phyloP scores from a whole-genome alignment of 257 asterid species.

The Haberlea rhodopensis region DNA sequence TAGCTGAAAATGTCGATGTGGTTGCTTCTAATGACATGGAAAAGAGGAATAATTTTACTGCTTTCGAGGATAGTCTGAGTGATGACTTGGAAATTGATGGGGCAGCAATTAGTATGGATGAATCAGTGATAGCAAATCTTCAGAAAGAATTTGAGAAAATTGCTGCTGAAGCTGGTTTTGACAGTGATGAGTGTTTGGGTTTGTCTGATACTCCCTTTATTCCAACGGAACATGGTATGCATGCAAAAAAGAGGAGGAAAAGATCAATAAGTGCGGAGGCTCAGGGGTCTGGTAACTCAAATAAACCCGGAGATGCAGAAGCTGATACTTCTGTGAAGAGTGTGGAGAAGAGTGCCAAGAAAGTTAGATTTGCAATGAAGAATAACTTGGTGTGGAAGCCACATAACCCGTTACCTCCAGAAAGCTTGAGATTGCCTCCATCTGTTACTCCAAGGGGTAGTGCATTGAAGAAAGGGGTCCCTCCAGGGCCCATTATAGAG shows the following conservation, averaged over 20 bases:
- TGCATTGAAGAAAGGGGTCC: conserved; percentile 93
- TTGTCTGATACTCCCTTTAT: conserved; percentile 33
- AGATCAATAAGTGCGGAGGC: conserved; percentile 36
- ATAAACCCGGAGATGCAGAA: conserved; percentile 35
- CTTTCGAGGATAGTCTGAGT: conserved; percentile 27
- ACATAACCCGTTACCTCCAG: conserved; percentile 89
- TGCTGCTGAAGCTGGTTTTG: conserved; percentile 60
- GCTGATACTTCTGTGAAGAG: conserved; percentile 40
- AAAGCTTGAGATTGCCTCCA: conserved; percentile 84
- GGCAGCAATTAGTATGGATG: conserved; percentile 32
- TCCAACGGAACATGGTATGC: conserved; percentile 25
- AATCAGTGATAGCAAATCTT: conserved; percentile 69
- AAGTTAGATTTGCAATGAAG: conserved; percentile 84
- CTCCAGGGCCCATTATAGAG: conserved; percentile 82
- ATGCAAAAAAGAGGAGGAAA: conserved; percentile 57
- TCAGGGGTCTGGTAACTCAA: conserved; percentile 19
- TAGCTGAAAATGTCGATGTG: conserved; percentile 31
- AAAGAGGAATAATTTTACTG: conserved; percentile 17
- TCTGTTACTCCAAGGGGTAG: conserved; percentile 92
- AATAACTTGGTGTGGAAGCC: conserved; percentile 92
- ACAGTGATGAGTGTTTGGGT: conserved; percentile 35
- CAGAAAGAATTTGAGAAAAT: conserved; percentile 83
- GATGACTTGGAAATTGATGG: conserved; percentile 35
- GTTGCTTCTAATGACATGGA: conserved; percentile 19
- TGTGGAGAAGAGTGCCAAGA: conserved; percentile 67